phyloP scores from a whole-genome alignment of 1,284 basidiomycete genomes.

The Microbotryum scabiosae region DNA sequence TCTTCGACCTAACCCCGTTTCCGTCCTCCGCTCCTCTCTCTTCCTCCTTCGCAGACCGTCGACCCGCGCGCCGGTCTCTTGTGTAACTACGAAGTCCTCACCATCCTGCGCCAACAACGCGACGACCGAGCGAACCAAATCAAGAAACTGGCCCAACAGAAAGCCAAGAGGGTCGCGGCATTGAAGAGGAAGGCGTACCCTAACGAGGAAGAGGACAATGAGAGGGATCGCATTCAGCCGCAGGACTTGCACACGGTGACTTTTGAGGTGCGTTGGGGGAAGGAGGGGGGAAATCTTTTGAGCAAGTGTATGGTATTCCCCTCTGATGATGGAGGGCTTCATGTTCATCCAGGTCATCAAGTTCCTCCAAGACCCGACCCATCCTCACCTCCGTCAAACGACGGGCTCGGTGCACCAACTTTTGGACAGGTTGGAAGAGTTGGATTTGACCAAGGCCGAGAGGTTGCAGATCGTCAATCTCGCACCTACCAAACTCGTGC shows the following conservation, averaged over 20 bases:
- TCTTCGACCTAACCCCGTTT: neutral
- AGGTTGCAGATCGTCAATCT: conserved; percentile 85
- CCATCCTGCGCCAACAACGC: conserved; percentile 55
- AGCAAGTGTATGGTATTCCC: too few species aligned
- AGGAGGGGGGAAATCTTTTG: too few species aligned
- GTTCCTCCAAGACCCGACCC: conserved; percentile 64
- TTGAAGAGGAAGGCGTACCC: conserved; percentile 40
- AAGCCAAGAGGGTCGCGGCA: conserved; percentile 42
- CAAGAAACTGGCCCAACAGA: conserved; percentile 61
- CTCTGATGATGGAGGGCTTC: too few species aligned
- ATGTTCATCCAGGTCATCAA: conserved; percentile 56
- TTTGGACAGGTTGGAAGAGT: conserved; percentile 57
- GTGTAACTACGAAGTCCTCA: conserved; percentile 76
- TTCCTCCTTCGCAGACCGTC: conserved; percentile 51
- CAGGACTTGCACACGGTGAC: conserved; percentile 79
- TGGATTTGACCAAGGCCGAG: conserved; percentile 76
- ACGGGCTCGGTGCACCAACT: conserved; percentile 57
- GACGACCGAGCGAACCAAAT: conserved; percentile 52
- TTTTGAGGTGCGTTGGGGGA: conserved; percentile 57
- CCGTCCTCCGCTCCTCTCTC: neutral
- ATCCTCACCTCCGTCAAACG: conserved; percentile 61
- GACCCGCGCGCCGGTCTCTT: conserved; percentile 68
- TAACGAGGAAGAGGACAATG: conserved; percentile 49
- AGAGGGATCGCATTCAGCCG: conserved; percentile 25
- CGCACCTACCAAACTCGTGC: conserved; percentile 68